Evolutionary conservation across 768 basidiomycete genomes (phyloP).

Genomic region (Symmetrospora coprosmae): DNA sequence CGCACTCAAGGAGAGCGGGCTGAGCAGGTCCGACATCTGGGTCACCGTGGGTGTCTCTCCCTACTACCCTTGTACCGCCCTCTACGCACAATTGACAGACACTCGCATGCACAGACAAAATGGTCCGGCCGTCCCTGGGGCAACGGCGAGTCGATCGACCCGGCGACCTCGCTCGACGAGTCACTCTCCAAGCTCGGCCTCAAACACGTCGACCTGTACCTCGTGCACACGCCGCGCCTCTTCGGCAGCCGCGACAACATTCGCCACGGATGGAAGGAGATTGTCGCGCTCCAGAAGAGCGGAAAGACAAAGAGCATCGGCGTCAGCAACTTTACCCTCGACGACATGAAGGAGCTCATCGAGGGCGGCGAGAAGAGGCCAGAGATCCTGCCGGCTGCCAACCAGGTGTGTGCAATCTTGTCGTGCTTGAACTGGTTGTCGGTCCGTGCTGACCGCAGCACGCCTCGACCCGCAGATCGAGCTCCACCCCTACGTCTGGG

Average conservation of each 20-base stretch:
- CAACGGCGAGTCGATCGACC: slow-evolving; percentile 4
- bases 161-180: not conserved
- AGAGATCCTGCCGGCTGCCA: slow-evolving; percentile 50
- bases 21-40: slow-evolving; percentile 37
- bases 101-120: slow-evolving; percentile 12
- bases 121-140: slow-evolving; percentile 25
- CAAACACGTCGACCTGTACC: slow-evolving; percentile 13
- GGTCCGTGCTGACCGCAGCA: not conserved
- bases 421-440: not conserved
- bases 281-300: slow-evolving; percentile 59
- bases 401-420: slow-evolving; percentile 35
- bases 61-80: not conserved
- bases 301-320: slow-evolving; percentile 70
- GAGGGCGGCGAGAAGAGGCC: slow-evolving; percentile 53
- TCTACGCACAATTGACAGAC: not conserved
- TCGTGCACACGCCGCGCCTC: slow-evolving; percentile 22
- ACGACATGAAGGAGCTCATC: slow-evolving; percentile 42
- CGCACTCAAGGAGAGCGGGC: slow-evolving; percentile 38
- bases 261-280: slow-evolving; percentile 45
- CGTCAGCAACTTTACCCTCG: slow-evolving; percentile 35
- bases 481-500: slow-evolving; percentile 59
- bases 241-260: not conserved
- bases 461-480: slow-evolving; percentile 49
- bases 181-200: slow-evolving; percentile 41
- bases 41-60: slow-evolving; percentile 33